Conservation (phyloP, 2,329 filamentous ascomycete genomes). For the Trichoderma atrobrunneum region DNA sequence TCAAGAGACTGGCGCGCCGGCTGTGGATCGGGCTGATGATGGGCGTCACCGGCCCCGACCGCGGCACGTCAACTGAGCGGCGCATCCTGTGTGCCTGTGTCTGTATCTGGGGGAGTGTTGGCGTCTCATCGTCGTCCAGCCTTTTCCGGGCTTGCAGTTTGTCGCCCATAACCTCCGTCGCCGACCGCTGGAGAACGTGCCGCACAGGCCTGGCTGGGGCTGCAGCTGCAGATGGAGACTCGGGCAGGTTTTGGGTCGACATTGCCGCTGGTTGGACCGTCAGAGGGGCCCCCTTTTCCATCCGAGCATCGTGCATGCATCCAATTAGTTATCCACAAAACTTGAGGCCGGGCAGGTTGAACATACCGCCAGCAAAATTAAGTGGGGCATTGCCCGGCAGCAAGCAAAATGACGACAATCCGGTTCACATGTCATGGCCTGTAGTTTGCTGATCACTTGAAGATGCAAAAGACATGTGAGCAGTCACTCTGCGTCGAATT, state of each 20-base stretch:
- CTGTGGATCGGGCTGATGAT: conserved; percentile 43
- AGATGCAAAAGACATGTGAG: neutral
- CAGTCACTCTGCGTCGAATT: neutral
- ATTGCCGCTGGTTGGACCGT: conserved; percentile 17
- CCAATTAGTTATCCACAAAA: conserved; percentile 5
- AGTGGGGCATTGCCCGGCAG: conserved; percentile 26
- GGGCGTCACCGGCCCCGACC: conserved; percentile 46
- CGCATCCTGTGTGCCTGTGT: conserved; percentile 25
- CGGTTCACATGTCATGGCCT: neutral
- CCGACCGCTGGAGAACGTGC: conserved; percentile 55
- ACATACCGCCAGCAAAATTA: neutral
- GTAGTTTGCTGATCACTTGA: neutral
- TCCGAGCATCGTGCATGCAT: conserved; percentile 16
- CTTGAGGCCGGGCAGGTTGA: neutral
- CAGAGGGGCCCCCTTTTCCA: conserved; percentile 12
- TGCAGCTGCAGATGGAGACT: conserved; percentile 23
- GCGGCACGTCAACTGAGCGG: conserved; percentile 45
- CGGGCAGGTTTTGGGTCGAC: conserved; percentile 23
- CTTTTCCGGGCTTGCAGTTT: conserved; percentile 31
- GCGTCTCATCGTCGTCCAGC: conserved; percentile 30
- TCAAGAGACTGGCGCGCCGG: conserved; percentile 42
- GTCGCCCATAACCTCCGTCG: conserved; percentile 51
- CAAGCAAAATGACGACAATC: conserved; percentile 33
- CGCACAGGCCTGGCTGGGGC: conserved; percentile 32
- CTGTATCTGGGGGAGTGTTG: neutral